These are phyloP conservation scores for Ceratobasidium sp. DNA, from an alignment of 1,284 basidiomycete species.

Conservation along the genomic window DNA sequence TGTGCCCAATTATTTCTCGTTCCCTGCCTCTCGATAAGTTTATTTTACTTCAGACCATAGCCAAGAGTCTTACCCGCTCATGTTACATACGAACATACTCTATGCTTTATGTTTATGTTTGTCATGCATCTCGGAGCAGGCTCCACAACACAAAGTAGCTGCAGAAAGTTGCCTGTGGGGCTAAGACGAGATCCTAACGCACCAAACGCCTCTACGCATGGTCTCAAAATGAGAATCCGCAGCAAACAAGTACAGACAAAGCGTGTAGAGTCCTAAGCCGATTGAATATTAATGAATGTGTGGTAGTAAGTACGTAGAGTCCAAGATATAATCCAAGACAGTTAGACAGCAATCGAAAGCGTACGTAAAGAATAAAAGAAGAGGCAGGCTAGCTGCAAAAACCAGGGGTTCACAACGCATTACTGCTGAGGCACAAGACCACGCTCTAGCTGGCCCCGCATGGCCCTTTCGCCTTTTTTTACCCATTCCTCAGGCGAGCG, in stretches of 20 bases:
- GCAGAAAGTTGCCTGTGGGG: too few species aligned
- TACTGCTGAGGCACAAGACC: neutral
- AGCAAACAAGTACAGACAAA: neutral
- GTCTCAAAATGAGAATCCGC: neutral
- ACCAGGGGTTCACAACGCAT: too few species aligned
- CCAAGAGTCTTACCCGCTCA: too few species aligned
- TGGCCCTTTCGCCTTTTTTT: constrained; percentile 32
- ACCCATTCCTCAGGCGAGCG: constrained; percentile 47
- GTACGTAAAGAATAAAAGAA: neutral
- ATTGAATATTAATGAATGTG: constrained; percentile 4
- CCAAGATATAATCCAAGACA: neutral
- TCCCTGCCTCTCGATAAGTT: too few species aligned
- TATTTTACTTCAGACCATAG: too few species aligned
- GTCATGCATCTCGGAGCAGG: too few species aligned
- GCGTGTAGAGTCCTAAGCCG: neutral
- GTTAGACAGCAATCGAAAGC: neutral
- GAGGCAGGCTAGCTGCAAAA: constrained; percentile 4
- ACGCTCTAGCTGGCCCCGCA: constrained; percentile 31
- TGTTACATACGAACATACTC: too few species aligned
- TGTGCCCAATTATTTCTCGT: too few species aligned
- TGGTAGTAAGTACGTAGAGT: constrained; percentile 1
- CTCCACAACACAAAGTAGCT: too few species aligned
- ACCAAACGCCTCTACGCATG: too few species aligned
- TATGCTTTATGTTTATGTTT: too few species aligned
- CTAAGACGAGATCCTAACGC: neutral